phyloP scores from a whole-genome alignment of 2,329 filamentous ascomycete genomes.

The Helminthosporium solani region DNA sequence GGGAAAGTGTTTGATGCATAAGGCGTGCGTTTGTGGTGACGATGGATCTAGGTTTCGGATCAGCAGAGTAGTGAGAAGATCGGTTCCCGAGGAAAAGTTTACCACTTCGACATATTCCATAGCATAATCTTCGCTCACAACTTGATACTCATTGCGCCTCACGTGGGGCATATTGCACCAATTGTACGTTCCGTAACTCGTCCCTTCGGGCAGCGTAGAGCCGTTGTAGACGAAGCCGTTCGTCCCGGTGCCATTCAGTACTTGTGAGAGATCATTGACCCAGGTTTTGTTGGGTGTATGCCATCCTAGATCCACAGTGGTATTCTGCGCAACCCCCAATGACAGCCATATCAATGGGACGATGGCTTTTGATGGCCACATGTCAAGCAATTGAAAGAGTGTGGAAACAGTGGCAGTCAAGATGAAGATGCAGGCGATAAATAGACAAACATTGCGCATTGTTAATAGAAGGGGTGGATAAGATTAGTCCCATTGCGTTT shows the following conservation, averaged over 20 bases:
- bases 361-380: constrained; percentile 19
- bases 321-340: constrained; percentile 15
- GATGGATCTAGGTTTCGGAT: constrained; percentile 61
- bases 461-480: constrained; percentile 15
- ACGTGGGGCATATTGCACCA: constrained; percentile 89
- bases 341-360: constrained; percentile 22
- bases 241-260: constrained; percentile 60
- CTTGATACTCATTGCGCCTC: constrained; percentile 64
- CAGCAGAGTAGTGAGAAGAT: not conserved
- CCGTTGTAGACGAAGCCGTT: constrained; percentile 75
- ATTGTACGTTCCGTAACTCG: constrained; percentile 67
- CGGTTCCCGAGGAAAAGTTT: constrained; percentile 13
- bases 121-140: constrained; percentile 57
- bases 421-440: constrained; percentile 14
- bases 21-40: constrained; percentile 82
- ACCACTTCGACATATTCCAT: constrained; percentile 76
- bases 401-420: constrained; percentile 19
- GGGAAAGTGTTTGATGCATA: constrained; percentile 78
- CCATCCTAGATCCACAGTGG: constrained; percentile 34
- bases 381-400: constrained; percentile 23
- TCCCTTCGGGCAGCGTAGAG: constrained; percentile 56
- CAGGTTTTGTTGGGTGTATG: constrained; percentile 40
- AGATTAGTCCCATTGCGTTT: constrained; percentile 22
- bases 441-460: constrained; percentile 25
- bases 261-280: constrained; percentile 63